Conservation (phyloP, 2,329 filamentous ascomycete species). For the Alternaria brassicae region DNA sequence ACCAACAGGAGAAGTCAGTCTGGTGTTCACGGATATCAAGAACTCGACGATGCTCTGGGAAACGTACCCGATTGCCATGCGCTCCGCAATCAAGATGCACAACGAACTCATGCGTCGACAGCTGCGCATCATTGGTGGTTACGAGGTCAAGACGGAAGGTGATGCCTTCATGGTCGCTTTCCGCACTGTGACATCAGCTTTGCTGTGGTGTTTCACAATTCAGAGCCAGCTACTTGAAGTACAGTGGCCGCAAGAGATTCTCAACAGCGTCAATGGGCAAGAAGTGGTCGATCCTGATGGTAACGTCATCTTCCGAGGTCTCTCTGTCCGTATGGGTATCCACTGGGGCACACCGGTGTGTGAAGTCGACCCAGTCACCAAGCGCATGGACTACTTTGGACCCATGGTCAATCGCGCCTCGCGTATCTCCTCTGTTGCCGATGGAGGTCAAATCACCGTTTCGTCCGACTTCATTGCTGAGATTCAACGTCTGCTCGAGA, state of each 20-base stretch:
- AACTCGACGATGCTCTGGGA: slow-evolving; percentile 97
- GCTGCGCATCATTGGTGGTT: slow-evolving; percentile 90
- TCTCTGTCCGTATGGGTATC: slow-evolving; percentile 97
- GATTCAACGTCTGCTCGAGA: slow-evolving; percentile 88
- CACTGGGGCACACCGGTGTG: slow-evolving; percentile 95
- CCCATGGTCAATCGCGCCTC: slow-evolving; percentile 99
- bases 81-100: slow-evolving; percentile 94
- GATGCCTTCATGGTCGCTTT: slow-evolving; percentile 99
- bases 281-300: slow-evolving; percentile 83
- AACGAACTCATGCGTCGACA: slow-evolving; percentile 97
- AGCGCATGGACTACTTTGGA: slow-evolving; percentile 99
- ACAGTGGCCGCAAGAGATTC: slow-evolving; percentile 90
- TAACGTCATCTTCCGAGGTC: slow-evolving; percentile 87
- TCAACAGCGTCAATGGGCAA: slow-evolving; percentile 85
- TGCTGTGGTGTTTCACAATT: slow-evolving; percentile 96
- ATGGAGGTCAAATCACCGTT: slow-evolving; percentile 95
- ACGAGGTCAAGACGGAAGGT: slow-evolving; percentile 99
- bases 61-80: slow-evolving; percentile 92
- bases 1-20: slow-evolving; percentile 86
- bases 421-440: slow-evolving; percentile 90
- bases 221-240: slow-evolving; percentile 88
- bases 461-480: slow-evolving; percentile 97
- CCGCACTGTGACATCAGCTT: slow-evolving; percentile 89
- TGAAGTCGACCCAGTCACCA: slow-evolving; percentile 93
- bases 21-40: slow-evolving; percentile 99